phyloP scores from a whole-genome alignment of 345 rosid genomes.

The Cardiospermum halicacabum region DNA sequence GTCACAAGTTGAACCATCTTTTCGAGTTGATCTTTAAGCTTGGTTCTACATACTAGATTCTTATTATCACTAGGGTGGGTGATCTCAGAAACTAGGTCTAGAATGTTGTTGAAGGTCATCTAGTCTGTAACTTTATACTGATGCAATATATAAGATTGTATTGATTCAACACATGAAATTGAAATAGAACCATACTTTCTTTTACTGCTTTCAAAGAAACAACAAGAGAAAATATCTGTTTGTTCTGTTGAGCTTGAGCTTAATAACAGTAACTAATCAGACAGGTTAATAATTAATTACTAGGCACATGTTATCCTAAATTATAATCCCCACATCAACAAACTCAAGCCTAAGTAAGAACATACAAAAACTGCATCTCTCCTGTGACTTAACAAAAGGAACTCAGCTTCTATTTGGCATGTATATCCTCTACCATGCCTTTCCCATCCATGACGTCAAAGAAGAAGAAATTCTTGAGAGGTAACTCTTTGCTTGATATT shows the following conservation, averaged over 20 bases:
- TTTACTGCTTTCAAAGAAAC: neutral
- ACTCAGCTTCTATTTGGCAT: conserved; percentile 22
- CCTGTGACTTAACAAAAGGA: neutral
- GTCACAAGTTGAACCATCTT: neutral
- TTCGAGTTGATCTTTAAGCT: too few species aligned
- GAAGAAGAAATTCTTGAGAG: conserved; percentile 87
- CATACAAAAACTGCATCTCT: conserved; percentile 1
- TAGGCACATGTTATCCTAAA: conserved; percentile 11
- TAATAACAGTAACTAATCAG: too few species aligned
- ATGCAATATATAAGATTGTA: too few species aligned
- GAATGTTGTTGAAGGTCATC: too few species aligned
- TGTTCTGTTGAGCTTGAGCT: neutral
- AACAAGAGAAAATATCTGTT: neutral
- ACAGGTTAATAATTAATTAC: too few species aligned
- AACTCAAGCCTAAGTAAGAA: neutral
- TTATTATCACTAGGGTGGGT: too few species aligned
- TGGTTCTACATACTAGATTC: too few species aligned
- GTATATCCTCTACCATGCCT: conserved; percentile 81
- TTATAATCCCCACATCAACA: neutral
- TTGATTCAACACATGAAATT: too few species aligned
- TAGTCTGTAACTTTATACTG: too few species aligned
- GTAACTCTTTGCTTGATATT: conserved; percentile 83
- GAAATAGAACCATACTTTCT: too few species aligned
- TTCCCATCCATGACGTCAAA: conserved; percentile 85
- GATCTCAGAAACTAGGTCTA: too few species aligned